Conservation (phyloP, 2,329 filamentous ascomycete genomes). For the Apiospora malaysiana region DNA sequence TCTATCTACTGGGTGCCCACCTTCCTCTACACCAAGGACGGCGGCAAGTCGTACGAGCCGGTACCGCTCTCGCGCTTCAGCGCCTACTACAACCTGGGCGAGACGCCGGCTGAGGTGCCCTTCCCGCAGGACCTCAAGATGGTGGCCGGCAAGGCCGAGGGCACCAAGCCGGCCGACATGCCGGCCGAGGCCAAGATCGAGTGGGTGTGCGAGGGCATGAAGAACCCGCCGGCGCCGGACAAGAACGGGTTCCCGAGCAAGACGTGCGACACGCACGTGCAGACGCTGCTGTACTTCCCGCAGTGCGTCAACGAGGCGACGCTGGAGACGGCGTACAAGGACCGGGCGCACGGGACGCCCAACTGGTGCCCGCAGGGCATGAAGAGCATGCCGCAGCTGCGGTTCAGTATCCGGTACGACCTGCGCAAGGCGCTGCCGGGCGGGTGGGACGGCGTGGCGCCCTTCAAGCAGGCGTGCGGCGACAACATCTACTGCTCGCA, state of each 20-base stretch:
- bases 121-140: slow-evolving; percentile 32
- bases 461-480: slow-evolving; percentile 46
- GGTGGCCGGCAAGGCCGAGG: slow-evolving; percentile 47
- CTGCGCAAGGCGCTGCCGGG: slow-evolving; percentile 46
- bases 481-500: slow-evolving; percentile 45
- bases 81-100: slow-evolving; percentile 31
- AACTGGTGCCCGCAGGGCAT: slow-evolving; percentile 46
- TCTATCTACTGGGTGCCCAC: slow-evolving; percentile 35
- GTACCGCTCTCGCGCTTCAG: slow-evolving; percentile 31
- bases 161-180: slow-evolving; percentile 46
- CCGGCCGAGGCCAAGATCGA: slow-evolving; percentile 31
- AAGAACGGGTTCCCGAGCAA: slow-evolving; percentile 75
- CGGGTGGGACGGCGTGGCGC: slow-evolving; percentile 47
- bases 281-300: slow-evolving; percentile 57
- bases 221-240: slow-evolving; percentile 50
- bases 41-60: slow-evolving; percentile 50
- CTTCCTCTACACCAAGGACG: slow-evolving; percentile 36
- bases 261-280: slow-evolving; percentile 67
- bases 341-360: slow-evolving; percentile 33
- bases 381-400: slow-evolving; percentile 50
- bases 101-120: slow-evolving; percentile 29
- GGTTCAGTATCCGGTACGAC: slow-evolving; percentile 51
- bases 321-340: slow-evolving; percentile 37
- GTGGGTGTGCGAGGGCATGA: slow-evolving; percentile 33
- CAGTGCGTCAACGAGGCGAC: slow-evolving; percentile 45